A percentile compares a stretch with the other conserved stretches of the same genome.
phyloP scores from a whole-genome alignment of 1,284 basidiomycete genomes.

The Amylostereum chailletii region DNA sequence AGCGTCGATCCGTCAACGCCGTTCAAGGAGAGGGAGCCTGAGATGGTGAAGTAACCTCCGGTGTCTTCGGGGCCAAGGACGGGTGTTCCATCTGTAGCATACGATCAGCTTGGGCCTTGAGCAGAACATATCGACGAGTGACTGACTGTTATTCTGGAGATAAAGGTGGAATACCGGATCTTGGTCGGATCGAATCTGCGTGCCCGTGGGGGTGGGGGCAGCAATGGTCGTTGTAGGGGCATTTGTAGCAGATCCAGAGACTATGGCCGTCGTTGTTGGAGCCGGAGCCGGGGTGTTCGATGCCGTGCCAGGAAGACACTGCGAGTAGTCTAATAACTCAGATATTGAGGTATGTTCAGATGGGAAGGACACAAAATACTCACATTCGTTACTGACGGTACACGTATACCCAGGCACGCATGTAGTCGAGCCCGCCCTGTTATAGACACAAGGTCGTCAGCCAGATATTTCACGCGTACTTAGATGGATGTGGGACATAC shows the following conservation, averaged over 20 bases:
- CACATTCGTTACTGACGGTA: conserved; percentile 34
- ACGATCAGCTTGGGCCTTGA: neutral
- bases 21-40: conserved; percentile 36
- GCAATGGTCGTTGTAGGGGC: conserved; percentile 30
- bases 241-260: conserved; percentile 24
- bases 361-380: conserved; percentile 10
- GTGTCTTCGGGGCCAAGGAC: conserved; percentile 46
- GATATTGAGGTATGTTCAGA: conserved; percentile 2
- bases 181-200: conserved; percentile 45
- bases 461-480: neutral
- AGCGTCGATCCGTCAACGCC: conserved; percentile 28
- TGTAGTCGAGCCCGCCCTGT: conserved; percentile 36
- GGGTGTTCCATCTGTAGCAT: conserved; percentile 31
- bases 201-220: conserved; percentile 38
- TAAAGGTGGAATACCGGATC: conserved; percentile 51
- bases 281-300: conserved; percentile 14
- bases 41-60: conserved; percentile 43
- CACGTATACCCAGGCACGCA: conserved; percentile 39
- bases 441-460: conserved; percentile 1
- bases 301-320: conserved; percentile 31
- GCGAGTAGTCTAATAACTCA: conserved; percentile 34
- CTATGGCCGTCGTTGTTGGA: conserved; percentile 19
- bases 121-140: neutral
- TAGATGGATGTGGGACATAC: conserved; percentile 18
- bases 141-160: conserved; percentile 40